A percentile compares a stretch with the other conserved stretches of the same genome.
Conservation (phyloP, 805 yeast genomes). For the Pichia nakasei region DNA sequence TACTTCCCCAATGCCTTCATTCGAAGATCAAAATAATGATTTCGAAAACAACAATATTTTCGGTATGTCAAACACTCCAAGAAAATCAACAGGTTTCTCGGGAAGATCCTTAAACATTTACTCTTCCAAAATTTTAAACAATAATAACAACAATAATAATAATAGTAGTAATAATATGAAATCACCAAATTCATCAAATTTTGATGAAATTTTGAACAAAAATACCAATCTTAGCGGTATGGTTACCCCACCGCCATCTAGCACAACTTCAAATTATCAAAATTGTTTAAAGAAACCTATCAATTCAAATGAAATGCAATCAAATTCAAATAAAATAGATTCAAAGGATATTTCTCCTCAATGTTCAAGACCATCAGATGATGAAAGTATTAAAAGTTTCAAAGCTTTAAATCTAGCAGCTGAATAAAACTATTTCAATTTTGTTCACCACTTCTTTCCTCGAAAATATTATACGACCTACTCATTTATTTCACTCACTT, state of each 20-base stretch:
- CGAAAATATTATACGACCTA: neutral
- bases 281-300: no score
- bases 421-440: neutral
- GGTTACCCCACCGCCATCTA: no score
- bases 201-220: slow-evolving; percentile 13
- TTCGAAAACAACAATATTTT: neutral
- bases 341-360: slow-evolving; percentile 1
- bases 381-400: slow-evolving; percentile 17
- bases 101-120: slow-evolving; percentile 1
- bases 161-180: no score
- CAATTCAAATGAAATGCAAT: neutral
- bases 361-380: slow-evolving; percentile 13
- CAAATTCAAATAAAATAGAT: neutral
- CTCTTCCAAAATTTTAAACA: neutral
- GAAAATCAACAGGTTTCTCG: slow-evolving; percentile 16
- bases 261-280: no score
- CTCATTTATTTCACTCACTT: neutral
- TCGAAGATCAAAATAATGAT: neutral
- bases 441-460: no score
- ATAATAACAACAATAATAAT: neutral
- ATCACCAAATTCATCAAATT: slow-evolving; percentile 4
- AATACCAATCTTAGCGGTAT: neutral
- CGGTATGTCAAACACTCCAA: slow-evolving; percentile 6
- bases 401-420: slow-evolving; percentile 1
- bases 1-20: neutral